Percentiles rank a stretch among this genome's conserved stretches.
Evolutionary conservation across 148 eudicot genomes (phyloP).

Genomic region (Talinum fruticosum): DNA sequence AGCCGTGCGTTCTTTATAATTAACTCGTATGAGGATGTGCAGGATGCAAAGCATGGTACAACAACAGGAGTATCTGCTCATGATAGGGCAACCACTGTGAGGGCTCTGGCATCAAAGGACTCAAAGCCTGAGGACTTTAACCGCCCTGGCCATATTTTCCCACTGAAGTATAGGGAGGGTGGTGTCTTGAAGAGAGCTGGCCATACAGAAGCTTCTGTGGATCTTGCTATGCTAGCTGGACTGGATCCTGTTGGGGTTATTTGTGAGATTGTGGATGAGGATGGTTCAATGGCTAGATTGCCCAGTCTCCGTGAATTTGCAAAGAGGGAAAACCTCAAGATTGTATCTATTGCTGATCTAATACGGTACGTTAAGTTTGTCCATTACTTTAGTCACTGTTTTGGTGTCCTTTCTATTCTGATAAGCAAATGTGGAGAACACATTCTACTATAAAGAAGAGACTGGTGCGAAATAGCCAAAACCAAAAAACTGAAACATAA

Average conservation of each 20-base stretch:
- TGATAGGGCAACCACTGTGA: slow-evolving; percentile 75
- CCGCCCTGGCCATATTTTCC: slow-evolving; percentile 97
- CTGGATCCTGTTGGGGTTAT: slow-evolving; percentile 71
- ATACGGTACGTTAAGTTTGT: slow-evolving; percentile 49
- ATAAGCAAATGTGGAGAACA: neutral
- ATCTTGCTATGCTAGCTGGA: slow-evolving; percentile 79
- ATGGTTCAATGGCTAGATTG: slow-evolving; percentile 96
- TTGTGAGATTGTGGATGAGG: slow-evolving; percentile 95
- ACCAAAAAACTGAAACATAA: neutral
- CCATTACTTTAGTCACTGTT: neutral
- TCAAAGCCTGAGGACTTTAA: slow-evolving; percentile 83
- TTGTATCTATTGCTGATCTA: slow-evolving; percentile 85
- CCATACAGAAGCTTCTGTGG: slow-evolving; percentile 93
- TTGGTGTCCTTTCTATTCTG: neutral
- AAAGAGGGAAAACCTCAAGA: slow-evolving; percentile 57
- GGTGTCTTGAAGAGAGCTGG: slow-evolving; percentile 96
- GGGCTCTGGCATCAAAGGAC: slow-evolving; percentile 71
- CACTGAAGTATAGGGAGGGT: slow-evolving; percentile 83
- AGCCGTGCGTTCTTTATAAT: neutral
- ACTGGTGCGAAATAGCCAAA: neutral
- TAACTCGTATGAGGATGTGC: slow-evolving; percentile 12
- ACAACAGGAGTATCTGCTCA: slow-evolving; percentile 88
- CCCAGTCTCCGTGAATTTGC: slow-evolving; percentile 79
- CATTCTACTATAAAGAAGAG: neutral
- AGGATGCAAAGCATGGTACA: slow-evolving; percentile 94